Conservation (phyloP, 495 filamentous ascomycete species). For the Geoglossum glabrum region DNA sequence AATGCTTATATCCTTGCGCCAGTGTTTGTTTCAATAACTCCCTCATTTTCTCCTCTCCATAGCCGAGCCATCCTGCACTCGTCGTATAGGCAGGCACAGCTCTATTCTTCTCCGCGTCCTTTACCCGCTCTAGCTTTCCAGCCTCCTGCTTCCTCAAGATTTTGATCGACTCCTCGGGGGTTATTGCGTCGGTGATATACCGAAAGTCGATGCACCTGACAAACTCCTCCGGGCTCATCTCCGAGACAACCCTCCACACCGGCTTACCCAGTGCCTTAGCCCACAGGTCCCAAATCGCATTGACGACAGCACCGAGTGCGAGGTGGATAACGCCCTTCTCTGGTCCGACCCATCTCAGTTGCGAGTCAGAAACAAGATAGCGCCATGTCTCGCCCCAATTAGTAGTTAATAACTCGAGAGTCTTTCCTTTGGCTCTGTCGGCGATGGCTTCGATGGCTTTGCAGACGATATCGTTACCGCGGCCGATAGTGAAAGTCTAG, state of each 20-base stretch:
- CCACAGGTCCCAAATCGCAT: slow-evolving; percentile 92
- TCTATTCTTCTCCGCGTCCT: slow-evolving; percentile 43
- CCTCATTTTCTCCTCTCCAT: slow-evolving; percentile 69
- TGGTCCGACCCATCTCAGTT: slow-evolving; percentile 86
- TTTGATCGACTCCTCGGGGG: slow-evolving; percentile 61
- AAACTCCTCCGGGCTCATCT: slow-evolving; percentile 75
- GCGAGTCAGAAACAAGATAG: slow-evolving; percentile 72
- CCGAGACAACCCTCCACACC: slow-evolving; percentile 74
- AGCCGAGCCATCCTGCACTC: slow-evolving; percentile 85
- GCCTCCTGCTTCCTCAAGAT: slow-evolving; percentile 40
- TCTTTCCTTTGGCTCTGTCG: slow-evolving; percentile 47
- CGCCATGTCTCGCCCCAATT: slow-evolving; percentile 86
- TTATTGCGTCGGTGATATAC: slow-evolving; percentile 86
- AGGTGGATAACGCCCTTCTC: slow-evolving; percentile 93
- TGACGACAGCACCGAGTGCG: slow-evolving; percentile 74
- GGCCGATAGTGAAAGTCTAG: slow-evolving; percentile 89
- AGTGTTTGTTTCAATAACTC: slow-evolving; percentile 49
- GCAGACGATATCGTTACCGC: slow-evolving; percentile 89
- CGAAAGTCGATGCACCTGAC: slow-evolving; percentile 80
- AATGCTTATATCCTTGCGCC: slow-evolving; percentile 58
- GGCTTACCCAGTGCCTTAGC: slow-evolving; percentile 70
- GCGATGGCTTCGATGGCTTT: slow-evolving; percentile 59
- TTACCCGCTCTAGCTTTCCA: slow-evolving; percentile 44
- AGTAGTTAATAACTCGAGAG: slow-evolving; percentile 51
- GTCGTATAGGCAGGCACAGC: slow-evolving; percentile 88